Evolutionary conservation across 495 filamentous ascomycete species (phyloP).

Genomic region (Neurospora sp.): DNA sequence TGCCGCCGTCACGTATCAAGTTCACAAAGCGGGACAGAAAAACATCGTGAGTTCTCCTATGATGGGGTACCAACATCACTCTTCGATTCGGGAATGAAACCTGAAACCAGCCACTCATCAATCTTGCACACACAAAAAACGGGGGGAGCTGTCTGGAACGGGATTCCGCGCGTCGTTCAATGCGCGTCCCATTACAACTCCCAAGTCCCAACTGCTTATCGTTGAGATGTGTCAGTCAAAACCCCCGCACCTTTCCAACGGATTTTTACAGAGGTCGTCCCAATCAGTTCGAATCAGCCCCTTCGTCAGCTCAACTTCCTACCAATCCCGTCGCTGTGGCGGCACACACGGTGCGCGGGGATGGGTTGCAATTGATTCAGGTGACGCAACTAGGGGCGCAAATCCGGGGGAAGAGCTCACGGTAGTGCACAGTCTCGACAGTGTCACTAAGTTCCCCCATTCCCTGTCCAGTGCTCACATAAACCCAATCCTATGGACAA

Average conservation of each 20-base stretch:
- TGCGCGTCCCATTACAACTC: neutral
- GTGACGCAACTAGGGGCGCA: neutral
- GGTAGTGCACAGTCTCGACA: neutral
- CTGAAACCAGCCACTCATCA: neutral
- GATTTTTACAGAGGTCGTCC: neutral
- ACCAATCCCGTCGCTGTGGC: neutral
- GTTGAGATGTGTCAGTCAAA: neutral
- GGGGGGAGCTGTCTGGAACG: neutral
- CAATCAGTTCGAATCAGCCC: neutral
- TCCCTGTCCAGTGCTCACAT: neutral
- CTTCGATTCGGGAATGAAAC: neutral
- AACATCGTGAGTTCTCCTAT: neutral
- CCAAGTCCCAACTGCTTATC: neutral
- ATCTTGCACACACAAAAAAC: neutral
- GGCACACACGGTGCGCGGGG: neutral
- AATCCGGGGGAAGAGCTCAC: neutral
- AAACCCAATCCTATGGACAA: neutral
- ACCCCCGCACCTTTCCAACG: neutral
- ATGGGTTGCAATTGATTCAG: neutral
- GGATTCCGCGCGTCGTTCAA: neutral
- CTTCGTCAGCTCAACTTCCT: neutral
- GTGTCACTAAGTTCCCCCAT: neutral
- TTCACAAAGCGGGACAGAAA: neutral
- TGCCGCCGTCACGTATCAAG: neutral
- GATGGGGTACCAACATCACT: neutral